Evolutionary conservation across 106 monocot species (phyloP).

Genomic region (Dendrobium chrysotoxum): DNA sequence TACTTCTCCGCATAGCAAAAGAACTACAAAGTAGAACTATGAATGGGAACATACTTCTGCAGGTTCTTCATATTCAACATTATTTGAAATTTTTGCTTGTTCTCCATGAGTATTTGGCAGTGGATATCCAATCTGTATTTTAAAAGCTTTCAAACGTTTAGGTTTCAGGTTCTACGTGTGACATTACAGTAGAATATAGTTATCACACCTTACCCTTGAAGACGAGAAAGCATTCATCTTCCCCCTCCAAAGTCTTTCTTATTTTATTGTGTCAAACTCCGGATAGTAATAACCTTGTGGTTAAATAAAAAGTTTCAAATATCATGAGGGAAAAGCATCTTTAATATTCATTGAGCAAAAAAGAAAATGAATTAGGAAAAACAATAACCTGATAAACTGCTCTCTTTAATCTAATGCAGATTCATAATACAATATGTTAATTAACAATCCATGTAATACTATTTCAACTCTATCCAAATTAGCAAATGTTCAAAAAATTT

Average conservation of each 20-base stretch:
- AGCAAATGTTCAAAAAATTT: neutral
- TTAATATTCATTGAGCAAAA: neutral
- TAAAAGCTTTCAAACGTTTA: neutral
- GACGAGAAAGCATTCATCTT: neutral
- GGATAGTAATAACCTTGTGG: neutral
- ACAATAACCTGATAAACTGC: neutral
- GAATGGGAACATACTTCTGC: slow-evolving; percentile 4
- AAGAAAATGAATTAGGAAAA: neutral
- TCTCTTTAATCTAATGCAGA: neutral
- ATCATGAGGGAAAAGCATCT: neutral
- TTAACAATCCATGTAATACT: neutral
- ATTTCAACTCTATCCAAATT: neutral
- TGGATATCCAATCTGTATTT: slow-evolving; percentile 8
- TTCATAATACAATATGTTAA: neutral
- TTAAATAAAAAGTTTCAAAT: neutral
- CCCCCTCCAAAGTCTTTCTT: neutral
- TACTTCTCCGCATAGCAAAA: neutral
- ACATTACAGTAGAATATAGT: neutral
- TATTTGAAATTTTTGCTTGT: slow-evolving; percentile 8
- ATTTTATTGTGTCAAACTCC: neutral
- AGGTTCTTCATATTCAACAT: slow-evolving; percentile 5
- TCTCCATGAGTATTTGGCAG: neutral
- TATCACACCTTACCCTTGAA: slow-evolving; percentile 10
- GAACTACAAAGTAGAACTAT: neutral
- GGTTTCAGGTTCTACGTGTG: neutral